phyloP scores from a whole-genome alignment of 208 protist genomes.

The Trypanosomatidae sp. region DNA sequence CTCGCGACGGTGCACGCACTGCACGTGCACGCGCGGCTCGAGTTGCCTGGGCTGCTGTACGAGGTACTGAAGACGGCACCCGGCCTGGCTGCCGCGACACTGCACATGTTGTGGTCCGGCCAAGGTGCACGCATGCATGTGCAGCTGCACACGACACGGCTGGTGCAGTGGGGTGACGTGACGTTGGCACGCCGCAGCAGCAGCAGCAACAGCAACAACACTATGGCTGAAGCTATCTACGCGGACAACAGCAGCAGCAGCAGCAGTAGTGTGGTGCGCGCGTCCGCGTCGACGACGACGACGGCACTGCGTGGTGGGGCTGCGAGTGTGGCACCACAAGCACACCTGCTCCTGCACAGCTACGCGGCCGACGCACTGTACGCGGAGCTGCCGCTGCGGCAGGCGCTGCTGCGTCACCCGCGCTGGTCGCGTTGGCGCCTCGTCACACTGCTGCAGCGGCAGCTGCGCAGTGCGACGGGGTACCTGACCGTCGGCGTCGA shows the following conservation, averaged over 20 bases:
- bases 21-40: constrained; percentile 38
- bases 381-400: constrained; percentile 56
- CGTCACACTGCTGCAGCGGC: constrained; percentile 67
- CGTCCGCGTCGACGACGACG: too few relatives aligned
- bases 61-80: constrained; percentile 72
- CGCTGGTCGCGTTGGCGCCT: constrained; percentile 46
- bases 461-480: constrained; percentile 64
- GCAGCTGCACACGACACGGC: constrained; percentile 15
- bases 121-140: constrained; percentile 36
- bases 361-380: constrained; percentile 62
- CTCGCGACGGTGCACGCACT: constrained; percentile 52
- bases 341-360: constrained; percentile 16
- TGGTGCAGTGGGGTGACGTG: constrained; percentile 38
- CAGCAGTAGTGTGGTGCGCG: not conserved
- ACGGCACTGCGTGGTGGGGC: too few relatives aligned
- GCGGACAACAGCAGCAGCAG: constrained; percentile 14
- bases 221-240: too few relatives aligned
- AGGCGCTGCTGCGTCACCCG: constrained; percentile 41
- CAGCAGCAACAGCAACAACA: constrained; percentile 8
- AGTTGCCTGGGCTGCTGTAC: constrained; percentile 69
- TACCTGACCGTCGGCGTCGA: constrained; percentile 62
- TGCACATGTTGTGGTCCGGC: constrained; percentile 55
- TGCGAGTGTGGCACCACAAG: too few relatives aligned
- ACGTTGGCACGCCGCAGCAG: too few relatives aligned
- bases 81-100: constrained; percentile 42